Base-by-base conservation (phyloP, 148 eudicot species). In the Rhododendron ferrugineum region DNA sequence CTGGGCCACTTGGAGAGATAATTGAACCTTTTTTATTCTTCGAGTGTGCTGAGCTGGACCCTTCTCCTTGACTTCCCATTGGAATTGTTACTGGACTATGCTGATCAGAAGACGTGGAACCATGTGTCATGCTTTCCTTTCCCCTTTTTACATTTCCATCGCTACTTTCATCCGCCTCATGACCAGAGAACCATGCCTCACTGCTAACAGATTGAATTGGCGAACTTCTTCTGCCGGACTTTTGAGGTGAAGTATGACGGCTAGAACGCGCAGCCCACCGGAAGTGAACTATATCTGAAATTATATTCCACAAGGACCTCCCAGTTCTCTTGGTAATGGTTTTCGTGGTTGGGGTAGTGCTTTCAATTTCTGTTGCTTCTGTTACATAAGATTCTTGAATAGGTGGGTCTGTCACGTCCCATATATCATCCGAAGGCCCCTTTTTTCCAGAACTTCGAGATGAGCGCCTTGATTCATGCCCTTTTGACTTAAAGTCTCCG, bases 141-240 rank as follows among this genome's bases (percentile, higher is more conserved):
- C 79, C 84, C 74, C 85, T 88, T 87, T 84, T 88, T 10, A 16
- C 74, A 58, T 79, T 85, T 73, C 80, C 91, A 52, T 85, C 89
- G 75, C 68, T 85, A 78, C 83, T 82, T 89, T 91, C 94, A 83
- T 93, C 95, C 18, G 87, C 90, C 77, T 95, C 96, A 83, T 91
- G 89, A 87, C 93, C 95, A 52, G 98, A 95, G 88, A 92, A 92
- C 93, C 93, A 91, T 85, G 95, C 62, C 80, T 91, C 98, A 76
- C 93, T 94, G 85, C 91, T 87, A 54, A 87, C 86, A 79, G 97
- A 94, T 86, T 90, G 91, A 88, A 89, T 89, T 15, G 93, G 86
- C 42, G 94, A 93, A 84, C 89, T 90, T 83, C 52, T 89, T 79
- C 87, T 90, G 64, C 90, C 92, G 5, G 92, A 76, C 82, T 93